Percentiles rank a stretch among this genome's conserved stretches.
phyloP scores from a whole-genome alignment of 2,329 filamentous ascomycete genomes.

The Colletotrichum coccodes region DNA sequence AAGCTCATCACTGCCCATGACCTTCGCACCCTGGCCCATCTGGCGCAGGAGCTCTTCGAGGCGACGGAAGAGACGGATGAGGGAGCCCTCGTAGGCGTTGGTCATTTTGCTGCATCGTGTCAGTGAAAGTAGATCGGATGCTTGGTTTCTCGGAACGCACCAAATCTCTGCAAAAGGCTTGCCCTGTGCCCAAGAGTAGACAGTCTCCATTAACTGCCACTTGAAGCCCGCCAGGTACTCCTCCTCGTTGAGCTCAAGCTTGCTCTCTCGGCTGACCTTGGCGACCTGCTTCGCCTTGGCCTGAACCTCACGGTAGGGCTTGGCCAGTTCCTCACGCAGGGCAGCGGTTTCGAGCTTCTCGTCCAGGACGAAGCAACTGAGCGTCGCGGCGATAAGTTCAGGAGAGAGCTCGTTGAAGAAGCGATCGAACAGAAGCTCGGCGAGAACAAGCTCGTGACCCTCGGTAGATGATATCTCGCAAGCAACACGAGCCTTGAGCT shows the following conservation, averaged over 20 bases:
- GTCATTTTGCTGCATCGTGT: constrained; percentile 88
- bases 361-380: constrained; percentile 97
- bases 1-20: constrained; percentile 97
- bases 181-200: constrained; percentile 90
- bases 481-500: constrained; percentile 95
- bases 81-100: constrained; percentile 94
- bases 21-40: constrained; percentile 94
- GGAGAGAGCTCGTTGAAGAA: constrained; percentile 97
- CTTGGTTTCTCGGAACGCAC: constrained; percentile 65
- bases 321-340: constrained; percentile 85
- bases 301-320: constrained; percentile 88
- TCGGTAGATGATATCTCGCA: constrained; percentile 94
- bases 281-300: constrained; percentile 88
- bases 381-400: constrained; percentile 84
- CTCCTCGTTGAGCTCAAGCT: constrained; percentile 92
- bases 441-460: constrained; percentile 92
- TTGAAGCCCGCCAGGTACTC: constrained; percentile 92
- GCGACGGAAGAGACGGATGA: constrained; percentile 95
- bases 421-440: constrained; percentile 93
- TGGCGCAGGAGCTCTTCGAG: constrained; percentile 94
- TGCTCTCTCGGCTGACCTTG: constrained; percentile 94
- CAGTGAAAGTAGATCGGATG: not conserved
- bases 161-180: constrained; percentile 93
- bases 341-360: constrained; percentile 86
- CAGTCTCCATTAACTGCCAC: constrained; percentile 96